Conservation (phyloP, 441 rosid species). For the Dalechampia spathulata region DNA sequence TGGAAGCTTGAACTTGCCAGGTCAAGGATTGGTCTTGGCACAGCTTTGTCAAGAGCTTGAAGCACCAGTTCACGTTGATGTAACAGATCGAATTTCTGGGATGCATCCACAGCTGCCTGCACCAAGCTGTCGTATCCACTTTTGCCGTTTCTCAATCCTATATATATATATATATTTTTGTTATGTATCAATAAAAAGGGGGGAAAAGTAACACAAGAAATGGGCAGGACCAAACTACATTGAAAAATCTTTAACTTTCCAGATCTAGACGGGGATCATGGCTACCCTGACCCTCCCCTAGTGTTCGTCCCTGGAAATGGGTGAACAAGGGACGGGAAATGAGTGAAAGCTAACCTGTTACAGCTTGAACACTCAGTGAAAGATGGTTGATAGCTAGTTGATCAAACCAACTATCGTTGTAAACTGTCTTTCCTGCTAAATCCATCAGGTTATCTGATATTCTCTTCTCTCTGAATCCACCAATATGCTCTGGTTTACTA, state of each 20-base stretch:
- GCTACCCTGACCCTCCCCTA: no score
- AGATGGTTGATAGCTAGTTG: slow-evolving; percentile 56
- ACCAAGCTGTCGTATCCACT: slow-evolving; percentile 69
- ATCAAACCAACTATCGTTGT: slow-evolving; percentile 55
- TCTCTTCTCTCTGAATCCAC: slow-evolving; percentile 16
- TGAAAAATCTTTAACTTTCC: no score
- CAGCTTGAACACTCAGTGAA: slow-evolving; percentile 46
- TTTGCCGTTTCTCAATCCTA: slow-evolving; percentile 47
- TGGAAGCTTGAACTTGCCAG: slow-evolving; percentile 33
- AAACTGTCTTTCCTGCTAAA: slow-evolving; percentile 21
- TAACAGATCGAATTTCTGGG: slow-evolving; percentile 31
- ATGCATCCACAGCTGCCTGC: slow-evolving; percentile 51
- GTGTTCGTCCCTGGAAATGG: no score
- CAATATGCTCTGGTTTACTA: slow-evolving; percentile 14
- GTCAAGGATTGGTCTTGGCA: slow-evolving; percentile 49
- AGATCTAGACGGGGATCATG: no score
- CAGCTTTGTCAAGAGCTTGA: slow-evolving; percentile 50
- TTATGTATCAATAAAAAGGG: background rate
- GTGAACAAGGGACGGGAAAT: no score
- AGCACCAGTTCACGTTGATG: slow-evolving; percentile 62
- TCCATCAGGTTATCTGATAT: slow-evolving; percentile 4
- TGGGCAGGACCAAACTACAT: background rate
- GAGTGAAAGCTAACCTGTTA: slow-evolving; percentile 75
- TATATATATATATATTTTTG: background rate
- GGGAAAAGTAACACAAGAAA: background rate